Evolutionary conservation across 2,329 filamentous ascomycete genomes (phyloP).

Genomic region (Talaromyces atroroseus): DNA sequence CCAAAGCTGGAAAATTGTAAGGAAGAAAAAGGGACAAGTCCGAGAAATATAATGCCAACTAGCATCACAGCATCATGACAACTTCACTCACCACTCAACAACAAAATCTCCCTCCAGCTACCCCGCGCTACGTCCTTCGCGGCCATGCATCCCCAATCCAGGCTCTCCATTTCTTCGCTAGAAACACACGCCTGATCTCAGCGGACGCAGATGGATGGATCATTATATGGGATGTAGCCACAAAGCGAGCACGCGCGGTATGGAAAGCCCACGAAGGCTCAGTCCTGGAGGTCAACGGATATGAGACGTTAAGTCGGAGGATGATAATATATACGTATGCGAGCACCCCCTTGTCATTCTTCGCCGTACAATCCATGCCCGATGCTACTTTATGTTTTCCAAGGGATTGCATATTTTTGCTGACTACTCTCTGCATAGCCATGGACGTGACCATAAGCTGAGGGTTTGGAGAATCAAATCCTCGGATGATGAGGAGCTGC

Average conservation of each 20-base stretch:
- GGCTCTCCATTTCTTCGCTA: conserved; percentile 63
- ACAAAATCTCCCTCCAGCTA: conserved; percentile 41
- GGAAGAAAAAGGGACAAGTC: not conserved
- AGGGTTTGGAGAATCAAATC: conserved; percentile 75
- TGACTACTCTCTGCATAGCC: conserved; percentile 50
- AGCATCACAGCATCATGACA: not conserved
- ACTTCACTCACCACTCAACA: conserved; percentile 11
- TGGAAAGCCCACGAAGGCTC: conserved; percentile 80
- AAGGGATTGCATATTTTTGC: not conserved
- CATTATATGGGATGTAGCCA: conserved; percentile 76
- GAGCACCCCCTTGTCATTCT: conserved; percentile 19
- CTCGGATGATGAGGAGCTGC: conserved; percentile 44
- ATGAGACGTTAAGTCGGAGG: conserved; percentile 28
- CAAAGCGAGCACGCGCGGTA: conserved; percentile 72
- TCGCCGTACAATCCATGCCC: not conserved
- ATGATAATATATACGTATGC: conserved; percentile 76
- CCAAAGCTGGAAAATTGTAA: not conserved
- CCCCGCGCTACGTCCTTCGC: conserved; percentile 67
- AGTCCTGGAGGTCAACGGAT: conserved; percentile 68
- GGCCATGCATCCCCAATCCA: conserved; percentile 81
- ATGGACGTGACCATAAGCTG: conserved; percentile 83
- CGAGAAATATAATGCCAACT: not conserved
- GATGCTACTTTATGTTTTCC: too few species aligned
- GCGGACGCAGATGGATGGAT: conserved; percentile 89
- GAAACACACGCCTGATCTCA: conserved; percentile 72